phyloP scores from a whole-genome alignment of 768 basidiomycete species.

The Leccinum olivaceopallidum region DNA sequence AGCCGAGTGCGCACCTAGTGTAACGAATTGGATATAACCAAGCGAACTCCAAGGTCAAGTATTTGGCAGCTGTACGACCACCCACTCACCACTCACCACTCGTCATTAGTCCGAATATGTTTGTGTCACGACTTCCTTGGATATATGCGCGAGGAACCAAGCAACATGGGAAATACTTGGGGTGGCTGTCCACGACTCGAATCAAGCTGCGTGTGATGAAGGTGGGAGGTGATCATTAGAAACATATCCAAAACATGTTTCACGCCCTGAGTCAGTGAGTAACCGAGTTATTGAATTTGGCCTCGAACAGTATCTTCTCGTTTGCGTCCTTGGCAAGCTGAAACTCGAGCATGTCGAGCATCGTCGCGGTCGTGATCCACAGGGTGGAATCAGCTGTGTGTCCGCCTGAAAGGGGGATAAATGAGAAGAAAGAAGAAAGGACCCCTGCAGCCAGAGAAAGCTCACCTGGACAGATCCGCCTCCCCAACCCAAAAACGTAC shows the following conservation, averaged over 20 bases:
- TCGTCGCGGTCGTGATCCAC: slow-evolving; percentile 3
- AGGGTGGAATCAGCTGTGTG: background rate
- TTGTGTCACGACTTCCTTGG: background rate
- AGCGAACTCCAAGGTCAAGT: background rate
- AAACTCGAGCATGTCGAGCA: slow-evolving; percentile 9
- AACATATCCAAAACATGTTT: background rate
- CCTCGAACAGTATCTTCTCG: slow-evolving; percentile 4
- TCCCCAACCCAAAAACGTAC: slow-evolving; percentile 8
- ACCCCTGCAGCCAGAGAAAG: background rate
- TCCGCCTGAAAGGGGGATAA: background rate
- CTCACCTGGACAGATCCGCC: background rate
- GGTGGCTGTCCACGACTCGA: background rate
- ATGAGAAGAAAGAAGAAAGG: background rate
- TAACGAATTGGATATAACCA: too few relatives aligned
- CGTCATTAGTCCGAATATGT: background rate
- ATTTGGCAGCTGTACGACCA: background rate
- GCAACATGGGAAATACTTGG: slow-evolving; percentile 3
- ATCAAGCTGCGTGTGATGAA: background rate
- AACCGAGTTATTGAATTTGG: slow-evolving; percentile 1
- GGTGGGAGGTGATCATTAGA: background rate
- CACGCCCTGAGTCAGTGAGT: background rate
- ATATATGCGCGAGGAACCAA: slow-evolving; percentile 5
- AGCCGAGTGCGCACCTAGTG: too few relatives aligned
- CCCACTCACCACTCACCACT: background rate
- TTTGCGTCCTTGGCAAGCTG: slow-evolving; percentile 1